Evolutionary conservation across 2,329 filamentous ascomycete genomes (phyloP), one percentile per base, ranked within the genome.

Genomic region (Scopulariopsis brevicaulis): DNA sequence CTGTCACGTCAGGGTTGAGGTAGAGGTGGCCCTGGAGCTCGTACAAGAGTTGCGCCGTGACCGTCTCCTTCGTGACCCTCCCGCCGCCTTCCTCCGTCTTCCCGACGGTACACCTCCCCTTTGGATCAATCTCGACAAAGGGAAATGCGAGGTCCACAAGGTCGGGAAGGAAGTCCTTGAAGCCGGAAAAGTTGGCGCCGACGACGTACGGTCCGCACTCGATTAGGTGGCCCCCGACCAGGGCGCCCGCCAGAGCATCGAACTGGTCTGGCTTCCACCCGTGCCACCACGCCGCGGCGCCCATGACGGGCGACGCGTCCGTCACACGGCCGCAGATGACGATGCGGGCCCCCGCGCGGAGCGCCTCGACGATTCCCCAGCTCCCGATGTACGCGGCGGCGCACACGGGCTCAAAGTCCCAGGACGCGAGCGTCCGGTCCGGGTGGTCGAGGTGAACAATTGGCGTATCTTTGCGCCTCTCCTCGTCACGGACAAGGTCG

Each of bases 261-360:
- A 74, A 79, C 24, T 76, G 71, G 0, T 68, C 71, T 18, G 75
- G 71, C 0, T 61, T 59, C 81, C 80, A 84, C 1, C 71, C 68
- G 56, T 83, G 73, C 75, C 79, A 84, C 69, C 73, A 83, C 63
- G 74, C 76, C 0, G 80, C 80, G 0, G 79, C 77, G 0, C 76
- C 81, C 59, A 83, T 81, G 0, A 81, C 78, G 0, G 77, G 78
- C 2, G 73, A 74, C 0, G 77, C 77, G 62, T 79, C 77, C 0
- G 75, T 71, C 1, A 75, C 74, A 4, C 77, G 70, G 0, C 77
- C 77, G 58, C 76, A 79, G 1, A 79, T 71, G 54, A 80, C 69
- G 22, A 80, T 76, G 20, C 76, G 71, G 1, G 76, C 77, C 0
- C 75, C 75, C 0, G 62, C 64, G 4, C 68, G 64, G 1, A 79